phyloP scores from a whole-genome alignment of 495 filamentous ascomycete genomes.

The Hypoxylon crocopeplum region DNA sequence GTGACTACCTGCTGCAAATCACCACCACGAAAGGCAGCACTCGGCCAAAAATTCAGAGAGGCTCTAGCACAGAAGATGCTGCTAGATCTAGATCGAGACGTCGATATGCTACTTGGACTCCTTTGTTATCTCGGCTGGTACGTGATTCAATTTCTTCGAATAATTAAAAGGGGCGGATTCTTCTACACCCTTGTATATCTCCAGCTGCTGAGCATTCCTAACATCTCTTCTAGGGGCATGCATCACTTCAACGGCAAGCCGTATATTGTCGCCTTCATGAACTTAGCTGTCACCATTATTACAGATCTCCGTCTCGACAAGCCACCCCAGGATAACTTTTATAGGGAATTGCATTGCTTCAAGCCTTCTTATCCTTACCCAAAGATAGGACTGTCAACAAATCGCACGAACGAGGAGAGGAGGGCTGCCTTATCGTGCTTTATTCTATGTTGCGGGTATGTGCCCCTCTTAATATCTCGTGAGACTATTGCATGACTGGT shows the following conservation, averaged over 20 bases:
- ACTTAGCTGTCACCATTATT: constrained; percentile 59
- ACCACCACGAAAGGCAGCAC: constrained; percentile 41
- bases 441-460: constrained; percentile 34
- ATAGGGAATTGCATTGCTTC: constrained; percentile 31
- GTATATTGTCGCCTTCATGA: constrained; percentile 51
- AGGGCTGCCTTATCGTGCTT: constrained; percentile 37
- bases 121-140: constrained; percentile 56
- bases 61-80: constrained; percentile 52
- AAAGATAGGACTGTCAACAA: constrained; percentile 12
- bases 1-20: constrained; percentile 48
- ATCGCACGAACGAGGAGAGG: constrained; percentile 41
- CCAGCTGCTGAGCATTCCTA: constrained; percentile 1
- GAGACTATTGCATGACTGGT: neutral
- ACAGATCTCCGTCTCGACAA: constrained; percentile 64
- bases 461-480: neutral
- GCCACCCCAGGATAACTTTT: constrained; percentile 37
- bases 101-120: constrained; percentile 59
- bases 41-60: constrained; percentile 48
- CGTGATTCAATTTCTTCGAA: neutral
- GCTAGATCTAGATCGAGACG: constrained; percentile 48
- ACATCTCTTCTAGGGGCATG: constrained; percentile 35
- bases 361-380: constrained; percentile 30
- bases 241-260: constrained; percentile 41
- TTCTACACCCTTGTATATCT: neutral
- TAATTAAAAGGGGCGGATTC: neutral